These are phyloP conservation scores for button mushroom (Agaricus bisporus) DNA, from an alignment of 768 basidiomycete species.

Conservation along the genomic window DNA sequence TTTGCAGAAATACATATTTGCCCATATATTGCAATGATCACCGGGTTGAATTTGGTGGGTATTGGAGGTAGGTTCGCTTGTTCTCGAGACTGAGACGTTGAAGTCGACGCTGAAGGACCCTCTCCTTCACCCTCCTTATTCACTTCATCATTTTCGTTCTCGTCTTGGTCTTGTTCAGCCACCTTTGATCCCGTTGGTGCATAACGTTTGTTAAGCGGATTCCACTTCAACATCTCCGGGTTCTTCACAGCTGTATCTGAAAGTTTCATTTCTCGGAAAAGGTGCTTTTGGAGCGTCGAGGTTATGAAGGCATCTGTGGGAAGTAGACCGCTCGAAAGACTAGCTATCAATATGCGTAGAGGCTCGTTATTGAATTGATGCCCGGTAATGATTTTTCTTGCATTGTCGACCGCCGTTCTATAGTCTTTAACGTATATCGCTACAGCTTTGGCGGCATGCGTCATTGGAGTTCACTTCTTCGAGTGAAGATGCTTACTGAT, in stretches of 20 bases:
- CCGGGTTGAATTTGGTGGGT: conserved; percentile 67
- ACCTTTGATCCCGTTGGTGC: conserved; percentile 35
- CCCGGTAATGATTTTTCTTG: conserved; percentile 63
- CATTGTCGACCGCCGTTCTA: conserved; percentile 61
- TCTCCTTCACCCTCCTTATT: conserved; percentile 20
- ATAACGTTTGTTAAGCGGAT: conserved; percentile 51
- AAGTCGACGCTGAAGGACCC: conserved; percentile 9
- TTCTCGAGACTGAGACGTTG: conserved; percentile 3
- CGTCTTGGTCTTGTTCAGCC: conserved; percentile 24
- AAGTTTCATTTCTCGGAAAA: conserved; percentile 73
- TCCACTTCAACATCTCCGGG: conserved; percentile 59
- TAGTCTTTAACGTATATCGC: conserved; percentile 54
- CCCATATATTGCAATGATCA: conserved; percentile 71
- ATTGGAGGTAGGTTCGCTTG: conserved; percentile 25
- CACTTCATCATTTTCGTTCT: conserved; percentile 27
- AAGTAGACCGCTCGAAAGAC: conserved; percentile 63
- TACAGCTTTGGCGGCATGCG: conserved; percentile 47
- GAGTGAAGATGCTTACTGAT: conserved; percentile 49
- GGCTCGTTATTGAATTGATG: conserved; percentile 90
- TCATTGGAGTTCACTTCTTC: neutral
- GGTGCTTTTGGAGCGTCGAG: conserved; percentile 75
- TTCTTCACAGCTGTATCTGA: conserved; percentile 61
- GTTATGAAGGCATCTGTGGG: conserved; percentile 74
- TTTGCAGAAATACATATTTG: conserved; percentile 78
- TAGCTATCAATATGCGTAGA: conserved; percentile 67